A percentile compares a stretch with the other conserved stretches of the same genome.
Evolutionary conservation across 306 rosid species (phyloP).

Genomic region (Inga laurina): DNA sequence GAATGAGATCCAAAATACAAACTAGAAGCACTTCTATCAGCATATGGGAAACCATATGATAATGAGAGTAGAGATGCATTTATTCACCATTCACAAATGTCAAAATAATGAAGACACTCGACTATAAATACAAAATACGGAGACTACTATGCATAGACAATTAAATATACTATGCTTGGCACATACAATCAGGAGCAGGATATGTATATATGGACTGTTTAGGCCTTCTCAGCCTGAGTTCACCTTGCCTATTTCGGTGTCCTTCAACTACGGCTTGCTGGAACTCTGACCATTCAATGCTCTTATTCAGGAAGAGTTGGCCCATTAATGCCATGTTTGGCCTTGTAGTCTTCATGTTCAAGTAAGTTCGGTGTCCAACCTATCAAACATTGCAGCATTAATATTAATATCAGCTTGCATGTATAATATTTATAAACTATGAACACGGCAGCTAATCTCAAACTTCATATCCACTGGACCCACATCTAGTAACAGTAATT

Average conservation of each 20-base stretch:
- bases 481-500: background rate
- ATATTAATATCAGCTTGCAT: background rate
- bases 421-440: background rate
- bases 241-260: constrained; percentile 84
- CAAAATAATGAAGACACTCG: constrained; percentile 49
- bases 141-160: constrained; percentile 31
- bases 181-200: constrained; percentile 98
- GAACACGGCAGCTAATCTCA: background rate
- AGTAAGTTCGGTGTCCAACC: constrained; percentile 95
- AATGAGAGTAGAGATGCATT: constrained; percentile 38
- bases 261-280: constrained; percentile 72
- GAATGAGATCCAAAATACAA: constrained; percentile 28
- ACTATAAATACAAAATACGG: constrained; percentile 31
- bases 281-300: constrained; percentile 78
- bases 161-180: constrained; percentile 54
- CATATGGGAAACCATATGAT: constrained; percentile 38
- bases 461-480: background rate
- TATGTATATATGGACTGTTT: constrained; percentile 95
- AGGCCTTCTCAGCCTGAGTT: constrained; percentile 77
- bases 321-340: constrained; percentile 95
- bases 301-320: constrained; percentile 87
- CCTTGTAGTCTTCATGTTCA: constrained; percentile 85
- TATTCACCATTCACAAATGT: constrained; percentile 49
- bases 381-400: constrained; percentile 40
- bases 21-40: constrained; percentile 47